phyloP scores from a whole-genome alignment of 2,329 filamentous ascomycete species.

The Neofusicoccum parvum region DNA sequence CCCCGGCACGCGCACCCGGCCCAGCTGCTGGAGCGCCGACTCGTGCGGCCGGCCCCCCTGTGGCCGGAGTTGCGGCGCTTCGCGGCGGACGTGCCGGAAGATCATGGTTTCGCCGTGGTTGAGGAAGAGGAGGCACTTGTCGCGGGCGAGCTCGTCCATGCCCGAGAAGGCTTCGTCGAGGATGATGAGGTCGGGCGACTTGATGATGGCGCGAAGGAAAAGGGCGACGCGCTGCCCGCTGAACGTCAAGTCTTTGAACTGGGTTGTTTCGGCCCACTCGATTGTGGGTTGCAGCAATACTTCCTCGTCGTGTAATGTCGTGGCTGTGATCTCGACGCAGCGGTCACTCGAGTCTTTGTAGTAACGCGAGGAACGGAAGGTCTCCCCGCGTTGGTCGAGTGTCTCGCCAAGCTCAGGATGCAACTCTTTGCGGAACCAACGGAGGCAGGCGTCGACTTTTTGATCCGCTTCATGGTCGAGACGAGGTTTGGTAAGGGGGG shows the following conservation, averaged over 20 bases:
- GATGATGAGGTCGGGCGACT: constrained; percentile 51
- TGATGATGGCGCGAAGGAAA: constrained; percentile 63
- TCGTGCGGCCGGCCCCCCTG: constrained; percentile 37
- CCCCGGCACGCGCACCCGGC: constrained; percentile 59
- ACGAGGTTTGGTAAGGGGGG: constrained; percentile 71
- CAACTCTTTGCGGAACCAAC: constrained; percentile 80
- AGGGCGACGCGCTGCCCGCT: constrained; percentile 82
- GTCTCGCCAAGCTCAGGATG: constrained; percentile 51
- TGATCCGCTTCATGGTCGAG: constrained; percentile 60
- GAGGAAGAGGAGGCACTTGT: constrained; percentile 84
- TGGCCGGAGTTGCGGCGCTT: neutral
- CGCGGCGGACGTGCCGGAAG: constrained; percentile 37
- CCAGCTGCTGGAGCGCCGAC: constrained; percentile 44
- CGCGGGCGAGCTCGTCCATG: constrained; percentile 63
- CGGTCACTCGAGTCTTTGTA: constrained; percentile 2
- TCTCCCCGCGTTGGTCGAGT: constrained; percentile 11
- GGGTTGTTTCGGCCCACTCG: constrained; percentile 65
- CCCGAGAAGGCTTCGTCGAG: constrained; percentile 56
- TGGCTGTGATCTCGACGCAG: neutral
- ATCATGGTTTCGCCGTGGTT: constrained; percentile 47
- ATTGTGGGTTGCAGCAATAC: constrained; percentile 32
- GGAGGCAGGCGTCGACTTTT: constrained; percentile 69
- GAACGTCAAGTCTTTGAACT: constrained; percentile 77
- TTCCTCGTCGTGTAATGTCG: constrained; percentile 17
- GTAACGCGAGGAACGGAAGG: neutral